These are phyloP conservation scores for Tolypocladium sp. DNA, from an alignment of 2,329 filamentous ascomycete species.

Conservation along the genomic window DNA sequence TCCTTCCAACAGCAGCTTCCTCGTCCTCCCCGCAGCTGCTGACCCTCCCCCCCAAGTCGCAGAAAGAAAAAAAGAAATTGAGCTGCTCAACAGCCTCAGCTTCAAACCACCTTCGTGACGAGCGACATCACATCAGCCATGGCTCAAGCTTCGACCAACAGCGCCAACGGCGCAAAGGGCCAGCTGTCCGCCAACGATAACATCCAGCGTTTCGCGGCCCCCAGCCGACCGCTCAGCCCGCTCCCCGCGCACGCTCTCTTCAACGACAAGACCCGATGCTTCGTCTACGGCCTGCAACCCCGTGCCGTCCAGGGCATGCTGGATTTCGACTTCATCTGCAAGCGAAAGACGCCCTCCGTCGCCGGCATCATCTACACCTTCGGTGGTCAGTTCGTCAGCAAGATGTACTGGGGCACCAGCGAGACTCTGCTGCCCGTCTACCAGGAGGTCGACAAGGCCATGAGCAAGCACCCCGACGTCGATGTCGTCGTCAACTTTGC, in stretches of 20 bases:
- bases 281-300: conserved; percentile 98
- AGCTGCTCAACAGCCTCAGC: conserved; percentile 2
- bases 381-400: conserved; percentile 99
- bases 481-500: conserved; percentile 99
- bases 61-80: neutral
- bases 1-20: conserved; percentile 3
- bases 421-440: conserved; percentile 98
- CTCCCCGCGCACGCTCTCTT: conserved; percentile 84
- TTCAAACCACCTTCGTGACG: conserved; percentile 2
- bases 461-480: conserved; percentile 93
- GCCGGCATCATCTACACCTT: conserved; percentile 99
- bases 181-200: conserved; percentile 86
- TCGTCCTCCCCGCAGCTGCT: conserved; percentile 6
- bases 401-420: conserved; percentile 99
- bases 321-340: conserved; percentile 99
- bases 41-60: conserved; percentile 14
- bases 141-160: conserved; percentile 39
- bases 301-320: conserved; percentile 88
- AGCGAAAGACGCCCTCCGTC: conserved; percentile 90
- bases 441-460: conserved; percentile 85
- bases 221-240: conserved; percentile 86
- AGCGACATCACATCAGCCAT: conserved; percentile 27
- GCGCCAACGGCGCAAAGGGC: conserved; percentile 41
- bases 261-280: conserved; percentile 99
- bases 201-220: conserved; percentile 90